Conservation (phyloP, 192 early-diverging fungal genomes). For the Phlyctochytrium bullatum region DNA sequence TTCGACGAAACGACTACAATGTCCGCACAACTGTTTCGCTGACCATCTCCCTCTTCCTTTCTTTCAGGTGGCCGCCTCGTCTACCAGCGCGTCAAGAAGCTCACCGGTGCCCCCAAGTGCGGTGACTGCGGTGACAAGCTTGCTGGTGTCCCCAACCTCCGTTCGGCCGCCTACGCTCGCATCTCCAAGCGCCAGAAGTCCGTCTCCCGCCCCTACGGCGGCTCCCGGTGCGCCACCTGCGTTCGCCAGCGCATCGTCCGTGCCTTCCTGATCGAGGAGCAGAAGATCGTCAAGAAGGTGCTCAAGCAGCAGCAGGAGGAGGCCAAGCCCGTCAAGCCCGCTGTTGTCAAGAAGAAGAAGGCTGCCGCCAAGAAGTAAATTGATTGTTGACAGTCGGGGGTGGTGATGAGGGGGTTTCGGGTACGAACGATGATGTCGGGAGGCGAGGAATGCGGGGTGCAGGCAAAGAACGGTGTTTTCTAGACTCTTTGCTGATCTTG, state of each 20-base stretch:
- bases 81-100: constrained; percentile 90
- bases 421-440: too few relatives aligned
- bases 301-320: constrained; percentile 72
- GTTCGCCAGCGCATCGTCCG: constrained; percentile 90
- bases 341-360: constrained; percentile 20
- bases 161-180: constrained; percentile 85
- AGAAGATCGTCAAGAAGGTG: constrained; percentile 99
- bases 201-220: constrained; percentile 96
- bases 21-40: not conserved
- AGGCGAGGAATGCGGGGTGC: too few relatives aligned
- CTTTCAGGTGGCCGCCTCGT: constrained; percentile 80
- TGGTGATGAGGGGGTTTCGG: too few relatives aligned
- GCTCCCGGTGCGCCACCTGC: constrained; percentile 89
- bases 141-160: constrained; percentile 88
- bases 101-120: constrained; percentile 86
- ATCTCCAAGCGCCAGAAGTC: constrained; percentile 91
- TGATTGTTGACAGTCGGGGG: too few relatives aligned
- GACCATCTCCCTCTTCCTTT: constrained; percentile 7
- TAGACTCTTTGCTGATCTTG: too few relatives aligned
- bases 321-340: constrained; percentile 41
- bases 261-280: constrained; percentile 99
- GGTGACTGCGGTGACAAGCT: constrained; percentile 94
- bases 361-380: constrained; percentile 26
- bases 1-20: too few relatives aligned
- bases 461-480: too few relatives aligned